phyloP scores from a whole-genome alignment of 192 early-diverging fungal genomes.

The Coemansia sp. region DNA sequence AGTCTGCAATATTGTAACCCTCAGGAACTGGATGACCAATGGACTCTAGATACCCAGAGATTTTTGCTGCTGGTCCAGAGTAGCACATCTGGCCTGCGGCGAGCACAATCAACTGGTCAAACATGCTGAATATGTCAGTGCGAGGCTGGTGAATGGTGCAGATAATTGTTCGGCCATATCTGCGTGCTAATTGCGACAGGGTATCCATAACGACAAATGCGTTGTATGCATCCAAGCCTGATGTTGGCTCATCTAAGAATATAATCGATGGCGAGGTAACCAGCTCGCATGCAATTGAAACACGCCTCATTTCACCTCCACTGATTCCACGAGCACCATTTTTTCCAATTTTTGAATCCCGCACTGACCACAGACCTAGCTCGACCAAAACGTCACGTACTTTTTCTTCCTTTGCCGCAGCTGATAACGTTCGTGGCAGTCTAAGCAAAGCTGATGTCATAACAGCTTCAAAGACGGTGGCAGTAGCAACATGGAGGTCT shows the following conservation, averaged over 20 bases:
- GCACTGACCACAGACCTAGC: slow-evolving; percentile 79
- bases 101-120: slow-evolving; percentile 84
- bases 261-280: slow-evolving; percentile 88
- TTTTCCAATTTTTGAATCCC: slow-evolving; percentile 77
- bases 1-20: slow-evolving; percentile 92
- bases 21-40: slow-evolving; percentile 80
- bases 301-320: slow-evolving; percentile 91
- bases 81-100: slow-evolving; percentile 82
- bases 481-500: slow-evolving; percentile 78
- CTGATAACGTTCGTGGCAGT: slow-evolving; percentile 62
- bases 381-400: slow-evolving; percentile 77
- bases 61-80: slow-evolving; percentile 71
- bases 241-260: slow-evolving; percentile 84
- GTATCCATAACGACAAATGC: slow-evolving; percentile 90
- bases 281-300: slow-evolving; percentile 91
- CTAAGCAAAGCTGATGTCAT: slow-evolving; percentile 85
- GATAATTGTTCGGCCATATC: slow-evolving; percentile 67
- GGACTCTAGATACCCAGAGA: slow-evolving; percentile 65
- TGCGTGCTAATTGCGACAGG: slow-evolving; percentile 53
- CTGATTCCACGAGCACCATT: slow-evolving; percentile 74
- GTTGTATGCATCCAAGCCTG: slow-evolving; percentile 87
- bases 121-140: slow-evolving; percentile 86
- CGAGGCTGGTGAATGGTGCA: slow-evolving; percentile 96
- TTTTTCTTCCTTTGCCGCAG: slow-evolving; percentile 60
- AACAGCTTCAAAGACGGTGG: slow-evolving; percentile 88